A percentile compares a stretch with the other conserved stretches of the same genome.
phyloP scores from a whole-genome alignment of 2,329 filamentous ascomycete genomes.

The Paecilomyces formosus region DNA sequence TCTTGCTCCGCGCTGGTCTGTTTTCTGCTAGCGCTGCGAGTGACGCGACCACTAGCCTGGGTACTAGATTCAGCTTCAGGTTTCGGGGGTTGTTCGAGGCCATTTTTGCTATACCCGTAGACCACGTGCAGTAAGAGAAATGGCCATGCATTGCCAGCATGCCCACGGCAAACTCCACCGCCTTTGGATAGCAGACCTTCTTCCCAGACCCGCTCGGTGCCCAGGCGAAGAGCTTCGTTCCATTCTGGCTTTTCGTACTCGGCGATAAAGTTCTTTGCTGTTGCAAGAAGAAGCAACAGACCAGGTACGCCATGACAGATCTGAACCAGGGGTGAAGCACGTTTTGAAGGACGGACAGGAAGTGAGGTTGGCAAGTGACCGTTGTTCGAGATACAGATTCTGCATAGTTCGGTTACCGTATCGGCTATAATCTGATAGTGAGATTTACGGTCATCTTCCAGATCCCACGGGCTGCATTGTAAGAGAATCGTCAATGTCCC shows the following conservation, averaged over 20 bases:
- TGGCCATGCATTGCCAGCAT: slow-evolving; percentile 35
- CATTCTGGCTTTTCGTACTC: slow-evolving; percentile 30
- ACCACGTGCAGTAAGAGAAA: slow-evolving; percentile 27
- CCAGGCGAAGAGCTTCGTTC: slow-evolving; percentile 26
- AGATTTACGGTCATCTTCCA: slow-evolving; percentile 12
- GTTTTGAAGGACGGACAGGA: slow-evolving; percentile 18
- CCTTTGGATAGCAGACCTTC: slow-evolving; percentile 36
- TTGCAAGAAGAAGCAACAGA: slow-evolving; percentile 26
- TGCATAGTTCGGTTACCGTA: slow-evolving; percentile 30
- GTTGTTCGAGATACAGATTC: slow-evolving; percentile 22
- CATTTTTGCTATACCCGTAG: slow-evolving; percentile 24
- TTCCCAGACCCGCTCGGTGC: slow-evolving; percentile 30
- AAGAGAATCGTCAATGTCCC: slow-evolving; percentile 32
- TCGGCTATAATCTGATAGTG: slow-evolving; percentile 25
- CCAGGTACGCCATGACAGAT: slow-evolving; percentile 36
- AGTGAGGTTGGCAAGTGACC: slow-evolving; percentile 33
- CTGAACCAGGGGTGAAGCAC: slow-evolving; percentile 27
- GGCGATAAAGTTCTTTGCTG: slow-evolving; percentile 19
- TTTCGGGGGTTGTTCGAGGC: slow-evolving; percentile 13
- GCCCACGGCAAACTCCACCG: slow-evolving; percentile 34
- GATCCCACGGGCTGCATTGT: slow-evolving; percentile 23
- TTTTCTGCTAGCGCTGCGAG: slow-evolving; percentile 1
- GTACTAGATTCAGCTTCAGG: neutral
- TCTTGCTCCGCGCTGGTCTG: slow-evolving; percentile 5
- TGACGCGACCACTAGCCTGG: neutral